phyloP scores from a whole-genome alignment of 1,284 basidiomycete genomes.

The Xanthoconium separans region DNA sequence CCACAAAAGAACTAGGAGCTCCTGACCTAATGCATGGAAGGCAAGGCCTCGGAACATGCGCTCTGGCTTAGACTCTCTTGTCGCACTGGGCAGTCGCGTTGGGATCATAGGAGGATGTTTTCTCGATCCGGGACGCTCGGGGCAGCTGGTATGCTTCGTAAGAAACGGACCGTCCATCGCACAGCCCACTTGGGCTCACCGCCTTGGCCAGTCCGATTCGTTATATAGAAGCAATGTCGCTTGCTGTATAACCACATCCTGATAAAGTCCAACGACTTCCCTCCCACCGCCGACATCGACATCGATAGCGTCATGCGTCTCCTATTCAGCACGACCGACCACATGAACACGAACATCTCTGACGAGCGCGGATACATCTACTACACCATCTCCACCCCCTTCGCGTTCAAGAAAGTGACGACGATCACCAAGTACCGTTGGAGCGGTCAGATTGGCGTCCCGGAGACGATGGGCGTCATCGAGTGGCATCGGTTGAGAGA shows the following conservation, averaged over 20 bases:
- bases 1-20: too few species aligned
- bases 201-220: neutral
- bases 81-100: too few species aligned
- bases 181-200: neutral
- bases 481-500: conserved; percentile 24
- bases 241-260: neutral
- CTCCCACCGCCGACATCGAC: neutral
- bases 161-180: neutral
- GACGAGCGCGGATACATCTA: conserved; percentile 24
- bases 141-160: too few species aligned
- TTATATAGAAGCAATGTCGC: neutral
- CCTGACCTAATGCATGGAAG: too few species aligned
- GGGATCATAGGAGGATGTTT: too few species aligned
- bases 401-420: conserved; percentile 20
- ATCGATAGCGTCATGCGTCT: conserved; percentile 21
- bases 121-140: too few species aligned
- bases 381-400: conserved; percentile 23
- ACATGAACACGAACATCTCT: conserved; percentile 24
- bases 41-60: too few species aligned
- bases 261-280: neutral
- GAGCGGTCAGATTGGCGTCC: conserved; percentile 8
- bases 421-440: conserved; percentile 27
- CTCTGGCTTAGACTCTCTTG: too few species aligned
- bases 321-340: conserved; percentile 16
- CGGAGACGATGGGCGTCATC: conserved; percentile 27